Conservation (phyloP, 192 early-diverging fungal species). For the Piromyces sp. region DNA sequence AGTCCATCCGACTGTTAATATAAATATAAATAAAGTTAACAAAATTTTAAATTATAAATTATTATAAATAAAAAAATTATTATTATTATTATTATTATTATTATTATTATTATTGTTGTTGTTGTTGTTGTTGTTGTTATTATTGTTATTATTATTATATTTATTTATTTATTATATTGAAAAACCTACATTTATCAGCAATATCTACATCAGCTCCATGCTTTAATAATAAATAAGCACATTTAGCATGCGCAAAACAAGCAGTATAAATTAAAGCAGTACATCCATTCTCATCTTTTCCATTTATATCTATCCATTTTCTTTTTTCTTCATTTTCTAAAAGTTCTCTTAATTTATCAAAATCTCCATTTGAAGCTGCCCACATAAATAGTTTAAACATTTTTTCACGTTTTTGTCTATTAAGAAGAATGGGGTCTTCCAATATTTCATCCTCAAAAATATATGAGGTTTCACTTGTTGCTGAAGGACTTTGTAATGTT, state of each 20-base stretch:
- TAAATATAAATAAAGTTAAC: background rate
- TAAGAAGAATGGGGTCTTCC: background rate
- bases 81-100: too few relatives aligned
- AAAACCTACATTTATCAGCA: conserved; percentile 57
- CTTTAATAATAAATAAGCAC: conserved; percentile 49
- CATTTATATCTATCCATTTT: conserved; percentile 54
- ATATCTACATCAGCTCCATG: conserved; percentile 57
- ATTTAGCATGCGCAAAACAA: conserved; percentile 64
- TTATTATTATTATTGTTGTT: too few relatives aligned
- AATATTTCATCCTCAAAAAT: background rate
- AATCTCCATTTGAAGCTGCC: conserved; percentile 57
- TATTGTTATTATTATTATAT: too few relatives aligned
- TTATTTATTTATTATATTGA: background rate
- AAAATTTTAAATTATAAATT: background rate
- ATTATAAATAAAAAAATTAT: too few relatives aligned
- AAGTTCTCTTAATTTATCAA: conserved; percentile 35
- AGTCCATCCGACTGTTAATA: conserved; percentile 57
- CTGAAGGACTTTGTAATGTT: background rate
- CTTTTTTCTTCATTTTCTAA: conserved; percentile 28
- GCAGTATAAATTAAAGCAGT: conserved; percentile 75
- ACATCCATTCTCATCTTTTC: conserved; percentile 67
- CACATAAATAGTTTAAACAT: conserved; percentile 27
- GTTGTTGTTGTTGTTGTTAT: too few relatives aligned
- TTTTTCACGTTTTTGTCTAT: background rate
- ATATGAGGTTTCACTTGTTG: background rate